Evolutionary conservation across 1,284 basidiomycete genomes (phyloP).

Genomic region (Ganoderma meredithae): DNA sequence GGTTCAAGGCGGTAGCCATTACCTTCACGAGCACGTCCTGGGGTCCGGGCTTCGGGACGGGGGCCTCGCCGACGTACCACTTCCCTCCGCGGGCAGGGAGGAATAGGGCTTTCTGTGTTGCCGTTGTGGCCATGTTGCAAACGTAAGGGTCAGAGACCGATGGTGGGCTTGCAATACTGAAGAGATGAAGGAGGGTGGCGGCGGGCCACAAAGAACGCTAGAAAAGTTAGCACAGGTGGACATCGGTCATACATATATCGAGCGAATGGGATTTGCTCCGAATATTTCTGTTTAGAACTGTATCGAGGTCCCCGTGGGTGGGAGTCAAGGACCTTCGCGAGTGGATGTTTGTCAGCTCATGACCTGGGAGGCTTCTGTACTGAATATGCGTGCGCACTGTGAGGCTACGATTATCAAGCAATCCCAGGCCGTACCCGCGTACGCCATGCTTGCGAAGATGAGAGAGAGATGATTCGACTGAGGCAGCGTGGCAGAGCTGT

Average conservation of each 20-base stretch:
- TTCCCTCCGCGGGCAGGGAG: slow-evolving; percentile 30
- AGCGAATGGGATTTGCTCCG: neutral
- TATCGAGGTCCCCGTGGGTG: neutral
- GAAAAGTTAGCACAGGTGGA: neutral
- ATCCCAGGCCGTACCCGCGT: neutral
- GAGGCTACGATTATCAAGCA: neutral
- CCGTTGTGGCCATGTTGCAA: neutral
- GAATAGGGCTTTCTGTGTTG: slow-evolving; percentile 38
- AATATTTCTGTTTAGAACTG: neutral
- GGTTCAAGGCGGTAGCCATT: slow-evolving; percentile 49
- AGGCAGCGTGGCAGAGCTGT: too few species aligned
- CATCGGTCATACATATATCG: neutral
- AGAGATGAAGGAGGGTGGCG: neutral
- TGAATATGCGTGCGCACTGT: neutral
- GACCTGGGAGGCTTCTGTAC: neutral
- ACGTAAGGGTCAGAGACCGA: too few species aligned
- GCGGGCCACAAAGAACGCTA: neutral
- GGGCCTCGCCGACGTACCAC: slow-evolving; percentile 29
- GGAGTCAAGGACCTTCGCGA: neutral
- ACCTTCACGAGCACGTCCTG: slow-evolving; percentile 52
- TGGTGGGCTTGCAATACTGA: neutral
- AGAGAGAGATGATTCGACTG: neutral
- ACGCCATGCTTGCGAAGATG: neutral
- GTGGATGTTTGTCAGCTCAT: slow-evolving; percentile 1
- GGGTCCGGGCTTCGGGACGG: slow-evolving; percentile 43